Conservation (phyloP, 129 eudicot species). For the Cynara cardunculus region DNA sequence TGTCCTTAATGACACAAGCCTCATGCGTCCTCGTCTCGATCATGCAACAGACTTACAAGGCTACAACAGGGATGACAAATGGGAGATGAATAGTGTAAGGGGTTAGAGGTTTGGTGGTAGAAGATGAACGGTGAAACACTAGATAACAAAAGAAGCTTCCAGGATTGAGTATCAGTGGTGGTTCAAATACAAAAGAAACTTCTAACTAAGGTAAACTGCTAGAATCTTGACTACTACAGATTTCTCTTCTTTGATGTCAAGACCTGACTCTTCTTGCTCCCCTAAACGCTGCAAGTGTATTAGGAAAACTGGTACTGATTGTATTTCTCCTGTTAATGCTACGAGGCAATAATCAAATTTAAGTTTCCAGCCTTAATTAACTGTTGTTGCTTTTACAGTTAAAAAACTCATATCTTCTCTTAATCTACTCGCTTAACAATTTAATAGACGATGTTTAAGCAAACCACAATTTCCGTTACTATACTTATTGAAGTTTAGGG, state of each 20-base stretch:
- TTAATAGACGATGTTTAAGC: neutral
- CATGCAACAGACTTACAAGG: neutral
- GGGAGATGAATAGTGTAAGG: neutral
- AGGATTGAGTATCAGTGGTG: neutral
- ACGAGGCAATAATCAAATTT: neutral
- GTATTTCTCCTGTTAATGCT: neutral
- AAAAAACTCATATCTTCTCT: neutral
- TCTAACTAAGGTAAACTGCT: neutral
- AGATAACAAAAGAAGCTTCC: neutral
- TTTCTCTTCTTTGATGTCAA: neutral
- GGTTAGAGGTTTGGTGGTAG: neutral
- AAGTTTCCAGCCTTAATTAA: neutral
- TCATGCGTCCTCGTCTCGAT: neutral
- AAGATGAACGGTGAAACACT: neutral
- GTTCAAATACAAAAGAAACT: neutral
- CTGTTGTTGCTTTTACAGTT: too few species aligned
- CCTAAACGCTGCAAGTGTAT: too few species aligned
- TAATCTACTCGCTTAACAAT: neutral
- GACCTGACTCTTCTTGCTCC: neutral
- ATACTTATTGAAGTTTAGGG: neutral
- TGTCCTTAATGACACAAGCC: neutral
- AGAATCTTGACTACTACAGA: neutral
- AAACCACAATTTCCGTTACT: neutral
- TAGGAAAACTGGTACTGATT: too few species aligned
- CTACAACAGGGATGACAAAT: neutral